Evolutionary conservation across 805 yeast species (phyloP).

Genomic region (Monosporozyma yasuniensis): DNA sequence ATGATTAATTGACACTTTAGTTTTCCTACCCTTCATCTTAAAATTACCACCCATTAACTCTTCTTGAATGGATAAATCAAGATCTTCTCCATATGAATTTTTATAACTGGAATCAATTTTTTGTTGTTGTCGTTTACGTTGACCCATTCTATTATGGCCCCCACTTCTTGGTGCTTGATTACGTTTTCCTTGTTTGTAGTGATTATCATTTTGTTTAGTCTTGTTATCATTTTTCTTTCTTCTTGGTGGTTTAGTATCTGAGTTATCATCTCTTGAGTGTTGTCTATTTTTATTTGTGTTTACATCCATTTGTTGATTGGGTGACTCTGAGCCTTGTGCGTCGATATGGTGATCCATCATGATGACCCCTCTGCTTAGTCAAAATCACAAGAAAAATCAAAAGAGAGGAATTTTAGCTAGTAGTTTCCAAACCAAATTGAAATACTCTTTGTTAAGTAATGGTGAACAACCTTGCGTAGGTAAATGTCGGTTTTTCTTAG

Average conservation of each 20-base stretch:
- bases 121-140: slow-evolving; percentile 7
- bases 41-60: slow-evolving; percentile 27
- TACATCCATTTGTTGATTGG: not conserved
- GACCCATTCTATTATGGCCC: slow-evolving; percentile 6
- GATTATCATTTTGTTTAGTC: not conserved
- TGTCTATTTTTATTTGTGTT: not conserved
- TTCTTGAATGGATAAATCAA: slow-evolving; percentile 30
- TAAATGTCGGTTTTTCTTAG: not conserved
- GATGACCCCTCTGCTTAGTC: not conserved
- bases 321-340: not conserved
- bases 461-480: not conserved
- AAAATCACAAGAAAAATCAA: not conserved
- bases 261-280: not conserved
- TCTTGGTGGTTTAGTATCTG: not conserved
- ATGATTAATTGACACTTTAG: slow-evolving; percentile 52
- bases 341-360: not conserved
- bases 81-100: not conserved
- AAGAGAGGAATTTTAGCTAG: not conserved
- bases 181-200: not conserved
- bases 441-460: not conserved
- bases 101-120: not conserved
- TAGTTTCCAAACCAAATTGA: not conserved
- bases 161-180: not conserved
- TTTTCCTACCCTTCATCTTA: slow-evolving; percentile 33
- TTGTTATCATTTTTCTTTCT: not conserved